phyloP scores from a whole-genome alignment of 306 rosid species.

The Pachyrhizus erosus region DNA sequence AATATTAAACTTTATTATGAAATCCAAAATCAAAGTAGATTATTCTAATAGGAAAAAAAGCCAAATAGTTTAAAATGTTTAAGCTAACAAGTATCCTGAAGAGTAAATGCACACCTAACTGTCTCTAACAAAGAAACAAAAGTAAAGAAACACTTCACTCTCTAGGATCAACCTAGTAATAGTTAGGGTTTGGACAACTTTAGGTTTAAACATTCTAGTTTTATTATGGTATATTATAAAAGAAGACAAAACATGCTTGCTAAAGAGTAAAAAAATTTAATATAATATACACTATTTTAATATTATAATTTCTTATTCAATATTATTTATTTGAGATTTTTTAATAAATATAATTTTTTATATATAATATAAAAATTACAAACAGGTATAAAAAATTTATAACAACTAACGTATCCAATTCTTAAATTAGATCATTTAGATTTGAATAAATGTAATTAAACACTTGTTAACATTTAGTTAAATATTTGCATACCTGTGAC shows the following conservation, averaged over 20 bases:
- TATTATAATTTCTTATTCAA: not conserved
- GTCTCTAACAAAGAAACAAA: too few relatives aligned
- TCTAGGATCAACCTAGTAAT: not conserved
- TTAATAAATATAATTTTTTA: too few relatives aligned
- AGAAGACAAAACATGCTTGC: too few relatives aligned
- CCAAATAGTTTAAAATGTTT: not conserved
- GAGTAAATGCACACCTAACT: too few relatives aligned
- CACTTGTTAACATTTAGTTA: not conserved
- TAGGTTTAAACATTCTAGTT: not conserved
- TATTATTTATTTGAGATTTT: not conserved
- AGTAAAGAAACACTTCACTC: not conserved
- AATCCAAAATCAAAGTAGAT: not conserved
- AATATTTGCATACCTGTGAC: conserved; percentile 62
- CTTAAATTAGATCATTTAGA: too few relatives aligned
- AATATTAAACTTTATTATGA: not conserved
- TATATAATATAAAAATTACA: too few relatives aligned
- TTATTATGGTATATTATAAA: not conserved
- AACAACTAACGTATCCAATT: too few relatives aligned
- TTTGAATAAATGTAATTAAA: too few relatives aligned
- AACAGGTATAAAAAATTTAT: too few relatives aligned
- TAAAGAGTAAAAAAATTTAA: too few relatives aligned
- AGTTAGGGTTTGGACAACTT: not conserved
- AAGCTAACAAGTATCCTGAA: too few relatives aligned
- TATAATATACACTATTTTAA: not conserved
- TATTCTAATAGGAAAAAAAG: not conserved